phyloP scores from a whole-genome alignment of 2,329 filamentous ascomycete species.

The Madurella mycetomatis region DNA sequence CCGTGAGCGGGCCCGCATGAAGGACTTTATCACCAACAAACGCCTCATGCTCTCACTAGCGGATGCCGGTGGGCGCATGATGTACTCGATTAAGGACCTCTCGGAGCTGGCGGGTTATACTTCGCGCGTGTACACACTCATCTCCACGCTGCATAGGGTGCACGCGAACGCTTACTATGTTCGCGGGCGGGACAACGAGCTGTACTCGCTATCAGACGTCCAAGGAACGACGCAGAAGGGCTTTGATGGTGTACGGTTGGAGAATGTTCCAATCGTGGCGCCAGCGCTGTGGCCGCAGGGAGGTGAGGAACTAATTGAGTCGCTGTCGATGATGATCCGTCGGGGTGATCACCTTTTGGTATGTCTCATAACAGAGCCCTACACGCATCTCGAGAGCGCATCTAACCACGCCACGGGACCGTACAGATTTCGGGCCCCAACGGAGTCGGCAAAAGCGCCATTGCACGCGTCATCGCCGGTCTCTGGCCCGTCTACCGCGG shows the following conservation, averaged over 20 bases:
- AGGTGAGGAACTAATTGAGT: slow-evolving; percentile 86
- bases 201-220: slow-evolving; percentile 85
- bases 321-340: slow-evolving; percentile 81
- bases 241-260: slow-evolving; percentile 88
- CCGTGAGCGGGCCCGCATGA: slow-evolving; percentile 83
- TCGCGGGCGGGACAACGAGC: slow-evolving; percentile 64
- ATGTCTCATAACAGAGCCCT: slow-evolving; percentile 25
- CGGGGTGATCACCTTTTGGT: slow-evolving; percentile 84
- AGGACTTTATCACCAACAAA: slow-evolving; percentile 99
- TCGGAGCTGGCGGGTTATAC: slow-evolving; percentile 95
- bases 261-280: slow-evolving; percentile 89
- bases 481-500: slow-evolving; percentile 96
- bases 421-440: slow-evolving; percentile 81
- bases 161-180: slow-evolving; percentile 85
- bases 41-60: slow-evolving; percentile 95
- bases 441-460: slow-evolving; percentile 87
- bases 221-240: slow-evolving; percentile 93
- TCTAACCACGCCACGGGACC: neutral
- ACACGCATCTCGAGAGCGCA: no score
- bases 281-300: slow-evolving; percentile 83
- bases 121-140: slow-evolving; percentile 89
- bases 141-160: slow-evolving; percentile 89
- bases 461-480: slow-evolving; percentile 81
- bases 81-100: slow-evolving; percentile 99
- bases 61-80: slow-evolving; percentile 95